Base-by-base conservation (phyloP, 345 rosid genomes). In the Nasturtium officinale region DNA sequence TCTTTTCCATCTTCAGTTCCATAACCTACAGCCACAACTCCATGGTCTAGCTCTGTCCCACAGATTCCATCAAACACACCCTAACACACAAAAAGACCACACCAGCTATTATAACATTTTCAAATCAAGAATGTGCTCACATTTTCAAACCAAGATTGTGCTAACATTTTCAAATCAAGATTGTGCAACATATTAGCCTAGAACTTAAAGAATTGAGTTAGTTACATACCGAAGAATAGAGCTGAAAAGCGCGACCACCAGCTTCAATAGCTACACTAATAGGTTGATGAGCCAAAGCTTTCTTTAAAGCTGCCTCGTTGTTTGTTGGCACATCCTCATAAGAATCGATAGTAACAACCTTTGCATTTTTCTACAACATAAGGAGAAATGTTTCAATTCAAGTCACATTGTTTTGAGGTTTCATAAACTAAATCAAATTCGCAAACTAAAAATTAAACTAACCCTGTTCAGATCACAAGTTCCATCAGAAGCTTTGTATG, bases 21-120 rank as follows among this genome's bases (percentile, higher is more conserved):
- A 9, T 94, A 94, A 18, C 98, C 98, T 0, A 94, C 98, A 0
- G 90, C 96, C 12, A 83, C 73, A 72, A 94, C 97, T 23, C 98
- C 98, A 33, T 94, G 98, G 87, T 94, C 95, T 67, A 94, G 79
- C 11, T 79, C 67, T 0, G 91, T 87, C 7, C 97, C 96, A 67
- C 98, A 94, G 46, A 0, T 23, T 45, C 98, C 98, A 0, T 82
- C 81, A 75, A 87, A 94, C 21, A 94, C 12, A 57, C 98, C 98
- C 98, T 93, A 61, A 69, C 47, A 3, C 15, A 2, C 65, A n/a
- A n/a, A 21, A 16, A 4, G 1, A 0, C 3, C 21, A 68, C 3
- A 20, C 5, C 20, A 50, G 50, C 45, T 43, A 64, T 38, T 61
- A 62, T 3, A 76, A 35, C 32, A 76, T 53, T 35, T 32, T 69